Base-by-base conservation (phyloP, 495 filamentous ascomycete species). In the Talaromyces proteolyticus region DNA sequence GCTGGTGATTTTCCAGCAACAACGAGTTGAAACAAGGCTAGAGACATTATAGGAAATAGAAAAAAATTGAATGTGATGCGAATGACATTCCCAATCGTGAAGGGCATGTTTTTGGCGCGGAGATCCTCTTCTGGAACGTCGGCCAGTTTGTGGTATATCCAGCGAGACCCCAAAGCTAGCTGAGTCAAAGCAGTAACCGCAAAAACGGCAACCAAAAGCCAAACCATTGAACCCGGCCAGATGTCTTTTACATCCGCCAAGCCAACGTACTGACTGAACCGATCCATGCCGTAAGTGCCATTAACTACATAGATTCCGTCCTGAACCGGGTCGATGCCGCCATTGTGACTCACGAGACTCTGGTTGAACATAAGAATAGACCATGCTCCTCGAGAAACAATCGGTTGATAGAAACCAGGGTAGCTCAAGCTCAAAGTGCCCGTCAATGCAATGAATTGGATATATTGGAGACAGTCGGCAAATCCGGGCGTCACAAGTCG, bases 401-500 rank as follows among this genome's bases (percentile, higher is more conserved):
- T 87, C 12, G 93, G 93, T 59, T 96, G 93, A 62, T 88, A 97
- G 58, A 87, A 98, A 0, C 93, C 93, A 0, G 93, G 93, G 61
- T 97, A 98, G 50, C 86, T 82, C 55, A 98, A 67, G 19, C 86
- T 88, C 38, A 98, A 68, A 37, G 85, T 81, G 1, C 94, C 94
- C 0, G 91, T 90, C 26, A 98, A 75, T 17, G 91, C 87, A 43
- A 91, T 77, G 54, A 94, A 97, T 60, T 98, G 93, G 24, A 98
- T 85, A 61, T 97, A 98, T 67, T 98, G 91, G 24, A 98, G 79
- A 63, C 93, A 98, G 57, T 98, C 93, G 10, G 89, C 91, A 62
- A 98, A 98, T 0, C 93, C 93, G 12, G 93, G 93, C 6, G 93
- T 98, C 18, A 98, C 90, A 26, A 97, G 72, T 24, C 93, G 86